phyloP scores from a whole-genome alignment of 1,284 basidiomycete genomes.

The Peniophora sp. region DNA sequence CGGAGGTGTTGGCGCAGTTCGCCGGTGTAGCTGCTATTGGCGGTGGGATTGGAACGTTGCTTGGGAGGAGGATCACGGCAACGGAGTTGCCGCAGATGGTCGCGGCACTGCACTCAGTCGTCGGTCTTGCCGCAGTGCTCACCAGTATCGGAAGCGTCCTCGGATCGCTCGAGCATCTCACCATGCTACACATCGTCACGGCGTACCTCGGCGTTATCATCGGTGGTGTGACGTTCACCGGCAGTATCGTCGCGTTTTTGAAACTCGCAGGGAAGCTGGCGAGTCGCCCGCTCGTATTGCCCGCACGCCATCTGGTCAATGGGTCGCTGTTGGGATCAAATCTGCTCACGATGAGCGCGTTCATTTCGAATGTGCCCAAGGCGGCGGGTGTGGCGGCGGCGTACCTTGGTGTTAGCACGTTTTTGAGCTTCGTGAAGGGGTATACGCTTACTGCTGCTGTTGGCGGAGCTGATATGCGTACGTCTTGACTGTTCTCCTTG shows the following conservation, averaged over 20 bases:
- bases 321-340: conserved; percentile 61
- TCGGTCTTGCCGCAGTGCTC: conserved; percentile 79
- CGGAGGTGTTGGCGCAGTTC: conserved; percentile 69
- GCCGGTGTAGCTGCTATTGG: conserved; percentile 68
- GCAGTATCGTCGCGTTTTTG: conserved; percentile 82
- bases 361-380: conserved; percentile 60
- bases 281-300: conserved; percentile 62
- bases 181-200: conserved; percentile 68
- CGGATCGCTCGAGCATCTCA: conserved; percentile 53
- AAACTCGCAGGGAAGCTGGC: conserved; percentile 77
- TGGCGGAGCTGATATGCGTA: conserved; percentile 86
- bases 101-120: conserved; percentile 69
- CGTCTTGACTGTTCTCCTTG: conserved; percentile 19
- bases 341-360: conserved; percentile 63
- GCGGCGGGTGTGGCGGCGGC: conserved; percentile 68
- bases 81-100: conserved; percentile 82
- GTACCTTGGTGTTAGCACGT: conserved; percentile 63
- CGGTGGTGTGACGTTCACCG: conserved; percentile 74
- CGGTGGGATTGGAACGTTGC: conserved; percentile 55
- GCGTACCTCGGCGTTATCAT: conserved; percentile 83
- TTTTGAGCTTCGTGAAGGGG: conserved; percentile 75
- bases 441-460: conserved; percentile 81
- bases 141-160: conserved; percentile 78
- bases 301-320: conserved; percentile 73
- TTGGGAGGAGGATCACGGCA: conserved; percentile 75